Percentiles rank a stretch among this genome's conserved stretches.
These are phyloP conservation scores for Hysterium pulicare DNA, from an alignment of 2,329 filamentous ascomycete genomes.

Conservation along the genomic window DNA sequence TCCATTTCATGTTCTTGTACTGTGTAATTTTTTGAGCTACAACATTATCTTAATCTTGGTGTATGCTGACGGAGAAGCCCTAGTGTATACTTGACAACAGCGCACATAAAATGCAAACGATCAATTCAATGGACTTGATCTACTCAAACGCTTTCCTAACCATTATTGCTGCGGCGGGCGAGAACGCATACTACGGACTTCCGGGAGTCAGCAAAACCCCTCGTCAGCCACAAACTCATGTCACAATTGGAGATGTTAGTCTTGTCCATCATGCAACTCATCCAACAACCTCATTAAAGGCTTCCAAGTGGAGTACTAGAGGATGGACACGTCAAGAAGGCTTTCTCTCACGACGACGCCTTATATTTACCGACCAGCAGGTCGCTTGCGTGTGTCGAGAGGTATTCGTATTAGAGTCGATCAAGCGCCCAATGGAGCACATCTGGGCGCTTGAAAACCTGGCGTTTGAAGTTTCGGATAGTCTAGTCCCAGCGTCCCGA, in stretches of 20 bases:
- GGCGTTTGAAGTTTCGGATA: too few relatives aligned
- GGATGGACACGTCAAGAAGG: slow-evolving; percentile 4
- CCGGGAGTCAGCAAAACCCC: slow-evolving; percentile 9
- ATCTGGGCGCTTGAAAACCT: too few relatives aligned
- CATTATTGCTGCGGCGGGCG: slow-evolving; percentile 38
- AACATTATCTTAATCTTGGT: too few relatives aligned
- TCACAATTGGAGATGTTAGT: not conserved
- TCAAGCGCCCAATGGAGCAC: too few relatives aligned
- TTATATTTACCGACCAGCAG: not conserved
- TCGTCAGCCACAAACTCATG: too few relatives aligned
- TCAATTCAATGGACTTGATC: slow-evolving; percentile 48
- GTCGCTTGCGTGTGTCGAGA: not conserved
- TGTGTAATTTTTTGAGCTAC: too few relatives aligned
- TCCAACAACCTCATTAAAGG: not conserved
- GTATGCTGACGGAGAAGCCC: too few relatives aligned
- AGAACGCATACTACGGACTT: slow-evolving; percentile 38
- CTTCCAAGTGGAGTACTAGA: not conserved
- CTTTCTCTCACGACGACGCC: not conserved
- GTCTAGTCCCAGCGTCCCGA: too few relatives aligned
- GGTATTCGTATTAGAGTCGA: too few relatives aligned
- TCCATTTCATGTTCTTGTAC: too few relatives aligned
- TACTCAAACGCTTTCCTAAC: slow-evolving; percentile 47
- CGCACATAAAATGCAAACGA: too few relatives aligned
- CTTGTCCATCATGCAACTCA: not conserved
- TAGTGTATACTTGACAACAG: too few relatives aligned